These are phyloP conservation scores for Glarea lozoyensis DNA, from an alignment of 495 filamentous ascomycete genomes.

Conservation along the genomic window DNA sequence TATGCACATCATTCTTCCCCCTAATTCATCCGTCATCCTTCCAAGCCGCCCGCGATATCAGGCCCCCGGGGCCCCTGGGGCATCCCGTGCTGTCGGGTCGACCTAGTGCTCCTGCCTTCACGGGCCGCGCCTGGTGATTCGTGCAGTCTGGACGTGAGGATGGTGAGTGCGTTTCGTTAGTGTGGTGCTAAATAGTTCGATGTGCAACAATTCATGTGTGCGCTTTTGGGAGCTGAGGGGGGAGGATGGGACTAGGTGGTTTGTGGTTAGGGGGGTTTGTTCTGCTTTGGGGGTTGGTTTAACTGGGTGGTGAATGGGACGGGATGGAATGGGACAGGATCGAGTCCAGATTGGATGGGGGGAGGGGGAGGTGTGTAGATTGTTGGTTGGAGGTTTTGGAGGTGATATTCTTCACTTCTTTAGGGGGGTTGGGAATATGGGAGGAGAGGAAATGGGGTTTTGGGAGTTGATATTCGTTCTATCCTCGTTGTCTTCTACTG, in stretches of 20 bases:
- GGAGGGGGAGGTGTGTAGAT: too few relatives aligned
- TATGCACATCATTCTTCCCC: background rate
- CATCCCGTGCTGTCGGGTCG: background rate
- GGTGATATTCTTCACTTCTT: too few relatives aligned
- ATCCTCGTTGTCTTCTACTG: too few relatives aligned
- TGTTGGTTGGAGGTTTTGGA: too few relatives aligned
- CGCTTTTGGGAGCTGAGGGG: background rate
- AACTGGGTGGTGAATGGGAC: too few relatives aligned
- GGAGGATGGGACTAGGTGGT: background rate
- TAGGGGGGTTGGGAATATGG: too few relatives aligned
- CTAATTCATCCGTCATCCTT: too few relatives aligned
- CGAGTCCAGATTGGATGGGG: too few relatives aligned
- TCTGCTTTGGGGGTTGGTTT: background rate
- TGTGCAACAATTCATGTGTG: conserved; percentile 1
- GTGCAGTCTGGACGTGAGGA: background rate
- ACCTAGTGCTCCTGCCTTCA: background rate
- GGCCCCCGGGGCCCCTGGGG: background rate
- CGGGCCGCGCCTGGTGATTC: background rate
- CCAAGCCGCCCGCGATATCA: background rate
- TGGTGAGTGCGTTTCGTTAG: background rate
- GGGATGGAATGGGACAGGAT: too few relatives aligned
- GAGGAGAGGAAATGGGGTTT: too few relatives aligned
- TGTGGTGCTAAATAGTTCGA: conserved; percentile 1
- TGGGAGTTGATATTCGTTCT: too few relatives aligned
- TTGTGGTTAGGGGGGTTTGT: background rate